phyloP scores from a whole-genome alignment of 495 filamentous ascomycete species.

The Penicillium lividum region DNA sequence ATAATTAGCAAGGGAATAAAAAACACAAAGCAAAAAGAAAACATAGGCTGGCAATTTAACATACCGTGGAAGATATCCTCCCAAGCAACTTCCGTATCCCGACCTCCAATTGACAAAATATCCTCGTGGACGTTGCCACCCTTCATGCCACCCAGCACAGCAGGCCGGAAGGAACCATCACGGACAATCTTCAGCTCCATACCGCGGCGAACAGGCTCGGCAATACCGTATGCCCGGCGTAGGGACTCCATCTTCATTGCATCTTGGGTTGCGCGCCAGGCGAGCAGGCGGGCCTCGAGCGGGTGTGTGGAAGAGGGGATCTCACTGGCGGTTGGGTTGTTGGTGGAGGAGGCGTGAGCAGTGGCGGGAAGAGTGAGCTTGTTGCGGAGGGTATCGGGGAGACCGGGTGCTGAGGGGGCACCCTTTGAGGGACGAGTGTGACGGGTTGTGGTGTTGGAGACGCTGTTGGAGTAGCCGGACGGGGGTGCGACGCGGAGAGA shows the following conservation, averaged over 20 bases:
- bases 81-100: conserved; percentile 75
- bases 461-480: conserved; percentile 54
- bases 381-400: conserved; percentile 87
- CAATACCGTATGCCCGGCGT: conserved; percentile 83
- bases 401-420: conserved; percentile 85
- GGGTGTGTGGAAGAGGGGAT: conserved; percentile 71
- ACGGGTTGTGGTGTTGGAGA: conserved; percentile 57
- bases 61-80: conserved; percentile 80
- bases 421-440: conserved; percentile 49
- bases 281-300: conserved; percentile 81
- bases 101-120: conserved; percentile 68
- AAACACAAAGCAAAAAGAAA: conserved; percentile 8
- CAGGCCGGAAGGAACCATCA: conserved; percentile 55
- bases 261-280: conserved; percentile 86
- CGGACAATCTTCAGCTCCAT: conserved; percentile 91
- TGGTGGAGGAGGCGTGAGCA: conserved; percentile 45
- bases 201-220: conserved; percentile 87
- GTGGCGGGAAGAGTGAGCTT: conserved; percentile 62
- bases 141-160: conserved; percentile 41
- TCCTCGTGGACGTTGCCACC: conserved; percentile 67
- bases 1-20: conserved; percentile 3
- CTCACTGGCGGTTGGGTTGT: conserved; percentile 34
- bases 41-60: conserved; percentile 16
- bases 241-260: conserved; percentile 81
- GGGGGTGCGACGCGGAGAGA: conserved; percentile 86